These are phyloP conservation scores for Boletus vermiculosoides DNA, from an alignment of 768 basidiomycete species.

Conservation along the genomic window DNA sequence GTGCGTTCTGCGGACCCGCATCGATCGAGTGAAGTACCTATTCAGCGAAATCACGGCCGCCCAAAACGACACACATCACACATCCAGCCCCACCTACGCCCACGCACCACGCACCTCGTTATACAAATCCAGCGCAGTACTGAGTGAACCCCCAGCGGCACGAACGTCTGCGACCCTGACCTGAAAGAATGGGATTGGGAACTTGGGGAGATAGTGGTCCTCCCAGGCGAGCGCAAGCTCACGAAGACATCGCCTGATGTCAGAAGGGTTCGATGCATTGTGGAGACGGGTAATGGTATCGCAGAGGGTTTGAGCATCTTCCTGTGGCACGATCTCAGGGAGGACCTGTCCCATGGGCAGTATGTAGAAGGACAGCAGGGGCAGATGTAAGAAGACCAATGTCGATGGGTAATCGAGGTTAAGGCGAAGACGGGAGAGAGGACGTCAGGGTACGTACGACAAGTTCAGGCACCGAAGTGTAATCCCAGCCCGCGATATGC, in stretches of 20 bases:
- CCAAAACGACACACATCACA: background rate
- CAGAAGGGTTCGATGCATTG: conserved; percentile 13
- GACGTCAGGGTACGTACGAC: conserved; percentile 21
- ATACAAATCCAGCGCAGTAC: conserved; percentile 29
- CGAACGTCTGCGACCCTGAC: conserved; percentile 34
- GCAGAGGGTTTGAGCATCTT: conserved; percentile 23
- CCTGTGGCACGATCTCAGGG: conserved; percentile 21
- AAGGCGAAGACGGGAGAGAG: background rate
- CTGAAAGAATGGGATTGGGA: conserved; percentile 31
- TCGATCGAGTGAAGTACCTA: conserved; percentile 27
- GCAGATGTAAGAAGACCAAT: background rate
- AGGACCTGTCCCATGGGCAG: conserved; percentile 14
- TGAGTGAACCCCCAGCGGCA: conserved; percentile 31
- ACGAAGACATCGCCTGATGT: conserved; percentile 25
- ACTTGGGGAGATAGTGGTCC: conserved; percentile 33
- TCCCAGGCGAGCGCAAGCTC: conserved; percentile 31
- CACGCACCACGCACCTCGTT: conserved; percentile 24
- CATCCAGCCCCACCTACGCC: background rate
- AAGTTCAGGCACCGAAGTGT: conserved; percentile 25
- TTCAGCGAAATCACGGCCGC: background rate
- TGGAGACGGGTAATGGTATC: conserved; percentile 17
- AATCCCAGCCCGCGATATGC: conserved; percentile 29
- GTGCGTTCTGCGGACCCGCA: conserved; percentile 10
- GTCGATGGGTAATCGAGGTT: conserved; percentile 3
- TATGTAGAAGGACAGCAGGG: no score